phyloP scores from a whole-genome alignment of 2,329 filamentous ascomycete species.

The Blumeriella jaapii region DNA sequence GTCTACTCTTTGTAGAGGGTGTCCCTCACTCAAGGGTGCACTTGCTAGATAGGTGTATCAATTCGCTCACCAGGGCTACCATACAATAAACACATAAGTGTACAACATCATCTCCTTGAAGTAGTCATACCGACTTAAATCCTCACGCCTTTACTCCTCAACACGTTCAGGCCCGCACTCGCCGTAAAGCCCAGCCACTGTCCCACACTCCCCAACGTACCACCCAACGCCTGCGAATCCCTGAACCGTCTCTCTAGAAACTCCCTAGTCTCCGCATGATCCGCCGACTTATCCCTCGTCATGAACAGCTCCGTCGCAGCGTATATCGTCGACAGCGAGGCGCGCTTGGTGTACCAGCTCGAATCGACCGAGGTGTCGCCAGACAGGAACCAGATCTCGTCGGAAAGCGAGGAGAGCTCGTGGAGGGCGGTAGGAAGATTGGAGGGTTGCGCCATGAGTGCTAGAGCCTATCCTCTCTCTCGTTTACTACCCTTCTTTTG shows the following conservation, averaged over 20 bases:
- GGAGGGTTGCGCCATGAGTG: slow-evolving; percentile 75
- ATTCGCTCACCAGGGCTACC: no score
- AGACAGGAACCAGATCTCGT: slow-evolving; percentile 84
- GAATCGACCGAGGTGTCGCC: slow-evolving; percentile 74
- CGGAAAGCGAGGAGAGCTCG: slow-evolving; percentile 72
- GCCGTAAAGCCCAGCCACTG: slow-evolving; percentile 79
- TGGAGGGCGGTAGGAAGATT: slow-evolving; percentile 64
- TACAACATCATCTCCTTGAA: slow-evolving; percentile 2
- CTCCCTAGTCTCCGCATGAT: slow-evolving; percentile 64
- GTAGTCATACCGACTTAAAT: no score
- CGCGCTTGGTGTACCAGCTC: slow-evolving; percentile 74
- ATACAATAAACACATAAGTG: no score
- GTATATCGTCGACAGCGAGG: slow-evolving; percentile 53
- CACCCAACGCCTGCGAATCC: slow-evolving; percentile 54
- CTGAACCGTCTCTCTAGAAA: slow-evolving; percentile 64
- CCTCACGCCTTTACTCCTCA: slow-evolving; percentile 78
- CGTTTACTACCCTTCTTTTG: background rate
- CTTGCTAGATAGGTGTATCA: background rate
- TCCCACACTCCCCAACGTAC: slow-evolving; percentile 49
- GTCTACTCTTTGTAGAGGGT: no score
- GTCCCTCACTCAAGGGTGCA: no score
- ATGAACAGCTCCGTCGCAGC: slow-evolving; percentile 82
- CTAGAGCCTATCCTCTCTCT: slow-evolving; percentile 56
- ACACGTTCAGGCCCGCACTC: slow-evolving; percentile 63
- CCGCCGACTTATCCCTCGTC: slow-evolving; percentile 70